A percentile compares a stretch with the other conserved stretches of the same genome.
phyloP scores from a whole-genome alignment of 345 rosid species.

The Passiflora organensis region DNA sequence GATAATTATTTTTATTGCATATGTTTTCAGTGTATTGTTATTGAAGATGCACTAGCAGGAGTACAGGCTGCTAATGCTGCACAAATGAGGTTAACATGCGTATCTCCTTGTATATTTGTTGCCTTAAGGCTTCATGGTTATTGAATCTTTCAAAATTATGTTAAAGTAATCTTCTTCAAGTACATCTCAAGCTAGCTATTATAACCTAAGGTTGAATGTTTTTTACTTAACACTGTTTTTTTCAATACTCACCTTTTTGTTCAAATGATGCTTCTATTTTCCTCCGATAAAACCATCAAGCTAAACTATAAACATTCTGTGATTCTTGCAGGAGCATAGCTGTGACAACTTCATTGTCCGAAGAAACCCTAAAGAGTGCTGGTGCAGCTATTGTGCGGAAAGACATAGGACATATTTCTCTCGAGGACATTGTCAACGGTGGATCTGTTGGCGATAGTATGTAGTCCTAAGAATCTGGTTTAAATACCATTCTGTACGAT shows the following conservation, averaged over 20 bases:
- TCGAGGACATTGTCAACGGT: constrained; percentile 84
- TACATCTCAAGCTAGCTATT: not conserved
- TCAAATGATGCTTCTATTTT: constrained; percentile 1
- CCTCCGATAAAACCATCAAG: not conserved
- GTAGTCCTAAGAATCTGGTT: constrained; percentile 49
- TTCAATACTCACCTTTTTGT: constrained; percentile 4
- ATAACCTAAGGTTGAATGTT: not conserved
- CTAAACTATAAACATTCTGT: constrained; percentile 14
- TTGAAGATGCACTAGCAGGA: constrained; percentile 96
- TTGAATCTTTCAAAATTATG: constrained; percentile 2
- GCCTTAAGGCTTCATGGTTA: not conserved
- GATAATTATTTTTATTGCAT: constrained; percentile 4
- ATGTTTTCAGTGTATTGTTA: constrained; percentile 65
- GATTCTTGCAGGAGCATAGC: constrained; percentile 75
- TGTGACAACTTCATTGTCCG: constrained; percentile 74
- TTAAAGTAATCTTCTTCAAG: not conserved
- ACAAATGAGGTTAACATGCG: constrained; percentile 66
- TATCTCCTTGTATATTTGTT: constrained; percentile 5
- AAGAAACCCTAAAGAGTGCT: constrained; percentile 56
- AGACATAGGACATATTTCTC: constrained; percentile 63
- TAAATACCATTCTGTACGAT: constrained; percentile 34
- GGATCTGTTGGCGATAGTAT: constrained; percentile 68
- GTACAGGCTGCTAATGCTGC: constrained; percentile 97
- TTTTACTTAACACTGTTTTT: not conserved
- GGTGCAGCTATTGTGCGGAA: constrained; percentile 69